Evolutionary conservation across 441 rosid species (phyloP), one percentile per base, ranked within the genome.

Genomic region (Erodium trifolium): DNA sequence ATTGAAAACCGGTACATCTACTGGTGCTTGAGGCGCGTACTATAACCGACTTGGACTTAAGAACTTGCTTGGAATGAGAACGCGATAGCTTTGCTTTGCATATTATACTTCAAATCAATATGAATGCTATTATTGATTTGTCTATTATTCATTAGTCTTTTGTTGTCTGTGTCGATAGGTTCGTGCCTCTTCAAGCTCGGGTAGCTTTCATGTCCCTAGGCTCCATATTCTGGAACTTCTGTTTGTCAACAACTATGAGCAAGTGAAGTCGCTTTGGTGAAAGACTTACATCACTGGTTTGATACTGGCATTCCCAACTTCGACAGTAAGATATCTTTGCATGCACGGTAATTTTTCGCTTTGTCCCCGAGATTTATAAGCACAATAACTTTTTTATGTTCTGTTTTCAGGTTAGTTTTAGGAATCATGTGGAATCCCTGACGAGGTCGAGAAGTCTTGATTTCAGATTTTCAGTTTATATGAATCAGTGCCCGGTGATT

Each of bases 201-300:
- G 96, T 92, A 51, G 98, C 93, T 66, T 92, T 90, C 85, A 88
- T 92, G 98, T 92, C 93, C 51, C 79, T 76, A 77, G 91, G 88
- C 13, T 90, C 98, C 67, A 83, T 92, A 78, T 92, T 92, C 78
- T 92, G 96, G 96, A 92, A 92, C 81, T 92, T 85, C 80, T 86
- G 74, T 86, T 80, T 92, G 70, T 92, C 98, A 53, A 82, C 96
- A 73, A 84, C 91, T 57, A 72, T 92, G 89, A 86, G 82, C 92
- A 86, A 90, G 78, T 90, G 87, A 74, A 59, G 74, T 14, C 60
- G 16, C n/a, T n/a, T 68, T n/a, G 62, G 53, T 23, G n/a, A 18
- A 10, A 6, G 17, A 19, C 18, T 70, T 67, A 53, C 17, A 29
- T 49, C 34, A 13, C 14, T 12, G 68, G 39, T 51, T 27, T 63